Evolutionary conservation across 1,139 yeast genomes (phyloP), one percentile per base, ranked within the genome.

Genomic region (Sporopachydermia cereana): DNA sequence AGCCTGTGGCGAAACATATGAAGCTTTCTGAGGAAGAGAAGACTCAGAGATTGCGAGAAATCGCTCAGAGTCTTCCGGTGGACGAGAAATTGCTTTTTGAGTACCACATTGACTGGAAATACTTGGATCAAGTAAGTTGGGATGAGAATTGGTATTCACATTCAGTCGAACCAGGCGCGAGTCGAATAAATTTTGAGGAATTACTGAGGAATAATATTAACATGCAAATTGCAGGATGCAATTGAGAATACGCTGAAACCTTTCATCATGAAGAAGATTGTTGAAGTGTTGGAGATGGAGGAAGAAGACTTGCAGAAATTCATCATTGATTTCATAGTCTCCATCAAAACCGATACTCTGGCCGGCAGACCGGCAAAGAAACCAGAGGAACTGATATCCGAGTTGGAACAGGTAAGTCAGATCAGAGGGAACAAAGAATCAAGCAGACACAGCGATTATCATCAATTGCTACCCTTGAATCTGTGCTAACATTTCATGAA

Each of bases 271-370:
- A 49, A 51, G 36, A 57, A 56, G 36, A 54, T 63, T 24, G 51
- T 59, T 22, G 67, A 62, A 43, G 58, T 53, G 41, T 51, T 62
- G 3, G 67, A 67, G 9, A 57, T 60, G 21, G 60, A 60, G 48
- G 67, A 63, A 45, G 64, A 60, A 18, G 66, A 62, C 17, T 51
- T 62, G 27, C 54, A 60, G 36, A 55, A 52, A 14, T 61, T 60
- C 48, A 51, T 61, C 27, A 44, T 58, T 16, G 47, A 51, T 17
- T 34, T 34, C 17, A 34, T 34, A 16, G 22, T 34, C 12, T 16
- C 39, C 17, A 7, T 34, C 20, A 34, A 34, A 20, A 34, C 9
- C 17, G 39, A 34, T 34, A 7, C 18, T 7, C 5, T 7, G 9
- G 63, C 59, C 39, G 34, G 62, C 18, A 43, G 47, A 20, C 49